Evolutionary conservation across 2,329 filamentous ascomycete species (phyloP), one percentile per base, ranked within the genome.

Genomic region (Onygenales sp.): DNA sequence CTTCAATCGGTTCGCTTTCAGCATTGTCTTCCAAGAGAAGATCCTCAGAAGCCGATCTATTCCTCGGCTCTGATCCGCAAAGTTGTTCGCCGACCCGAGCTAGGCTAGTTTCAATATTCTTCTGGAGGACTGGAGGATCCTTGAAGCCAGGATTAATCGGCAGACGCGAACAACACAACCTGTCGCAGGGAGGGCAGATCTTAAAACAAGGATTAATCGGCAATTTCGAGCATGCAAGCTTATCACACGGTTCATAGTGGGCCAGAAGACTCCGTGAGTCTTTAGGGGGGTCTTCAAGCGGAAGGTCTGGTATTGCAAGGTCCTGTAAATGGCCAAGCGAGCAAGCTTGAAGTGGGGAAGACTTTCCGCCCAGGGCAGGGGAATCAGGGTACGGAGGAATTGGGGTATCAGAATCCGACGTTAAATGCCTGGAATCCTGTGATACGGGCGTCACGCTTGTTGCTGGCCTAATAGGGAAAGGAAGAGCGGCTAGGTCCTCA

Each of bases 131-230:
- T 10, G 36, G 36, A 39, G 36, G 5, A 21, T n/a, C 13, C 21
- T 40, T n/a, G 34, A 39, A 40, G 40, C 17, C 47, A 31, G 34
- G 47, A 17, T 49, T 49, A 40, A 49, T 40, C 31, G 47, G 47
- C 33, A 48, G 34, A 5, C n/a, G 4, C 27, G 45, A 48, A 21
- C 13, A 27, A 48, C 32, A 37, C 36, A 48, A 10, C 48, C 51
- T 21, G 42, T 53, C 36, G 42, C n/a, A 45, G 32, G 32, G 45
- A 6, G 21, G 21, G 21, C 21, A 27, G 21, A 14, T 39, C 17
- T 42, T 48, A 32, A 45, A 46, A 11, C 65, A 61, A 13, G 66
- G 65, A 17, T 69, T 68, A 27, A 69, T 65, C 6, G 66, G 66
- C 14, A 70, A 59, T 4, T 60, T 58, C 6, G 67, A 69, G 40